Conservation (phyloP, 2,329 filamentous ascomycete genomes). For the Fonsecaea erecta region DNA sequence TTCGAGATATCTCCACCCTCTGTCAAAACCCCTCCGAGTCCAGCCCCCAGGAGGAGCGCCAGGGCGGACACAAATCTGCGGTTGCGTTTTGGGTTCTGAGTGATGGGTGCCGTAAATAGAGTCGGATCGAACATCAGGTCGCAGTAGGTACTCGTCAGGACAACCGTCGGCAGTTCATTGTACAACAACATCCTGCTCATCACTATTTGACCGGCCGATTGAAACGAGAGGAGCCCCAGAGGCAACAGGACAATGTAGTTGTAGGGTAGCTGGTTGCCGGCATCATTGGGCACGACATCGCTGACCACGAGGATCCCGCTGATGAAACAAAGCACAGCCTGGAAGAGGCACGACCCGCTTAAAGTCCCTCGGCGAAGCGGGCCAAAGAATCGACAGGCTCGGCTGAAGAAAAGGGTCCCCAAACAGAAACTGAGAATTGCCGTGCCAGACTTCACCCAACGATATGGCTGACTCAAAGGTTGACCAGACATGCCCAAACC, state of each 20-base stretch:
- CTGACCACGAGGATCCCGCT: constrained; percentile 41
- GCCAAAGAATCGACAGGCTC: constrained; percentile 41
- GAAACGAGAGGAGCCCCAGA: constrained; percentile 47
- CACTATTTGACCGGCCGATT: constrained; percentile 49
- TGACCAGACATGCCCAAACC: constrained; percentile 48
- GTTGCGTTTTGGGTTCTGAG: constrained; percentile 47
- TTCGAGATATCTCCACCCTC: constrained; percentile 47
- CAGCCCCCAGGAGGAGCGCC: constrained; percentile 46
- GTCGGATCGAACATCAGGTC: constrained; percentile 50
- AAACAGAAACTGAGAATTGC: constrained; percentile 44
- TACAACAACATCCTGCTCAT: constrained; percentile 48
- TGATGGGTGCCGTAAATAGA: constrained; percentile 40
- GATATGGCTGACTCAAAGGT: constrained; percentile 44
- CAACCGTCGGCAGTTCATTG: constrained; percentile 53
- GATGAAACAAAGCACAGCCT: constrained; percentile 41
- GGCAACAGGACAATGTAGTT: constrained; percentile 40
- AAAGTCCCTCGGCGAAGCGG: constrained; percentile 47
- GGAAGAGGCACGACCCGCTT: constrained; percentile 45
- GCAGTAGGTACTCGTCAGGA: constrained; percentile 52
- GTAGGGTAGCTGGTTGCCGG: constrained; percentile 25
- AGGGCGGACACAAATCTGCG: constrained; percentile 45
- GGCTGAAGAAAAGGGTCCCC: constrained; percentile 47
- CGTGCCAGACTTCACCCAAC: constrained; percentile 51
- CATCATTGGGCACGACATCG: constrained; percentile 39
- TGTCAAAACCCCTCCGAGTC: constrained; percentile 49